A percentile compares a stretch with the other conserved stretches of the same genome.
Evolutionary conservation across 805 yeast species (phyloP).

Genomic region (Metschnikowia proteae): DNA sequence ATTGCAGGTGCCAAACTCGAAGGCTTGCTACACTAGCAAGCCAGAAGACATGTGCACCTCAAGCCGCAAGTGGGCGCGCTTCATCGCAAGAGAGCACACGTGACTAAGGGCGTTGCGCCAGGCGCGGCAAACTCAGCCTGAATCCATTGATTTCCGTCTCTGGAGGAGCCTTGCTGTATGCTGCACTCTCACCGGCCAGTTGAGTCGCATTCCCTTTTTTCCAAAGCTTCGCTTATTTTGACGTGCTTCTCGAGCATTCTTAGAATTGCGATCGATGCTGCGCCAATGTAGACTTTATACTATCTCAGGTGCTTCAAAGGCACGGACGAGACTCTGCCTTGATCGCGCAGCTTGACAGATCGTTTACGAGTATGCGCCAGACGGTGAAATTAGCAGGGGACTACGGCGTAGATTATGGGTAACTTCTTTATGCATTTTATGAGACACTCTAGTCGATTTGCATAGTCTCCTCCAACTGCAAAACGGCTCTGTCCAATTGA

Average conservation of each 20-base stretch:
- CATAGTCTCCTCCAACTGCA: conserved; percentile 21
- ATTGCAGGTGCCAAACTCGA: background rate
- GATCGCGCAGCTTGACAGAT: conserved; percentile 1
- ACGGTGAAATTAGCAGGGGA: background rate
- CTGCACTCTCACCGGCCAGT: background rate
- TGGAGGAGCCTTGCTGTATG: conserved; percentile 1
- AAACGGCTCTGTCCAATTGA: conserved; percentile 13
- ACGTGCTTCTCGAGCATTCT: background rate
- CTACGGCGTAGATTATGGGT: background rate
- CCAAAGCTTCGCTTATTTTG: background rate
- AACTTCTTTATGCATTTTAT: background rate
- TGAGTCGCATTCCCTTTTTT: background rate
- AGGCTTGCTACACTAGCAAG: no score
- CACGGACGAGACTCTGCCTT: background rate
- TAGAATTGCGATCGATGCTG: background rate
- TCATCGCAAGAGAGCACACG: background rate
- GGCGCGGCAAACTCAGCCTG: conserved; percentile 1
- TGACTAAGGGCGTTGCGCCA: background rate
- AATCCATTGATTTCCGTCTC: background rate
- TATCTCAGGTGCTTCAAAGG: no score
- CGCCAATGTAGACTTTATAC: no score
- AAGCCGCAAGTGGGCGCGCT: background rate
- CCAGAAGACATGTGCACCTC: background rate
- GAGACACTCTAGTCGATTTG: conserved; percentile 14
- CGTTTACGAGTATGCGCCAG: background rate